Conservation (phyloP, 495 filamentous ascomycete genomes). For the Xylaria bambusicola region DNA sequence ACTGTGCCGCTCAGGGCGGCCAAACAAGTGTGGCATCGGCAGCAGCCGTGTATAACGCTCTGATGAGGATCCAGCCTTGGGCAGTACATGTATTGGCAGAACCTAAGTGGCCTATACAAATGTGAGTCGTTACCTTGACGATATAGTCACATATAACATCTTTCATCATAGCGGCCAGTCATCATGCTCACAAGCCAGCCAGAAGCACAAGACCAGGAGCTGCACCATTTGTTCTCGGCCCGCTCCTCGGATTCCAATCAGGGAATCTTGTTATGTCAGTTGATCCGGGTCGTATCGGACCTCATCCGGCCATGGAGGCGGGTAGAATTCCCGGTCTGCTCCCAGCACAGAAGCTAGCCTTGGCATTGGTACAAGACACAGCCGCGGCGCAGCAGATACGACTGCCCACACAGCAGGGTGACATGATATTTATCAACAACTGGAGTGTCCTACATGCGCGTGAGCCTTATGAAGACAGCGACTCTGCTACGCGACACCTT, state of each 20-base stretch:
- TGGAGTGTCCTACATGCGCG: constrained; percentile 60
- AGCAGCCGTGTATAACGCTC: constrained; percentile 42
- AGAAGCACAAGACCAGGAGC: constrained; percentile 37
- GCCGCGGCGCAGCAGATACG: constrained; percentile 37
- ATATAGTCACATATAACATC: not conserved
- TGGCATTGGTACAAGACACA: constrained; percentile 33
- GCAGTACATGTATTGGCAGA: constrained; percentile 33
- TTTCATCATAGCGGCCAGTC: not conserved
- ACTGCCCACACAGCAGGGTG: constrained; percentile 56
- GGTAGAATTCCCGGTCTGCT: constrained; percentile 37
- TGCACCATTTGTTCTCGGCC: constrained; percentile 36
- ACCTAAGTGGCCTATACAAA: constrained; percentile 45
- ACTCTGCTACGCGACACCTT: constrained; percentile 43
- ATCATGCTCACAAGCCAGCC: constrained; percentile 2
- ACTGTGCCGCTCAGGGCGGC: constrained; percentile 39
- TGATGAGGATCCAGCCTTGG: constrained; percentile 33
- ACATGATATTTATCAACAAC: constrained; percentile 67
- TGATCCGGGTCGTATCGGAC: constrained; percentile 47
- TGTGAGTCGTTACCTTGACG: constrained; percentile 32
- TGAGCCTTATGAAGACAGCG: constrained; percentile 46
- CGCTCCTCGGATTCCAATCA: constrained; percentile 39
- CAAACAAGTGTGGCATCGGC: constrained; percentile 46
- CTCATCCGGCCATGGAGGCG: constrained; percentile 34
- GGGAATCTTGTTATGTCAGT: constrained; percentile 40
- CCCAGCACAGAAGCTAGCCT: constrained; percentile 36